Percentiles rank a stretch among this genome's conserved stretches.
Evolutionary conservation across 148 eudicot genomes (phyloP).

Genomic region (Vaccinium myrtillus): DNA sequence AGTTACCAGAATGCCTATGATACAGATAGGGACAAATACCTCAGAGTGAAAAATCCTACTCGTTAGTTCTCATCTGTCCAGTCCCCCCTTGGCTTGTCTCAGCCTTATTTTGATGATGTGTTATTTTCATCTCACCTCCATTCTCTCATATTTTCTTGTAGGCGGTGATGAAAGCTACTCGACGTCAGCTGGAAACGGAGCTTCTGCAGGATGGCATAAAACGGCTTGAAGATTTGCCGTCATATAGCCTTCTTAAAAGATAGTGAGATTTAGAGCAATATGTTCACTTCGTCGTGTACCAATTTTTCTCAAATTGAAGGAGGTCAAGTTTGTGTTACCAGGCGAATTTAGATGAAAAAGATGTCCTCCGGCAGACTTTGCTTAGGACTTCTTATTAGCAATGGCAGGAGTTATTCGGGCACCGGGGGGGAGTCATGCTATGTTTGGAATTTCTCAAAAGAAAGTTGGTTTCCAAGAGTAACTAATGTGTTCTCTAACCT

Average conservation of each 20-base stretch:
- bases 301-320: background rate
- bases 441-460: background rate
- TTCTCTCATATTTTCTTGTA: constrained; percentile 17
- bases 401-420: background rate
- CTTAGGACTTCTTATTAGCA: background rate
- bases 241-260: constrained; percentile 65
- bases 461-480: background rate
- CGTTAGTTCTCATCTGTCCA: background rate
- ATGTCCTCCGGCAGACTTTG: background rate
- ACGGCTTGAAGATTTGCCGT: constrained; percentile 84
- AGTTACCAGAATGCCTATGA: background rate
- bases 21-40: background rate
- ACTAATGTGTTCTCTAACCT: background rate
- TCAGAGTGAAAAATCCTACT: background rate
- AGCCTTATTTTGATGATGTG: background rate
- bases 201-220: constrained; percentile 70
- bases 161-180: constrained; percentile 97
- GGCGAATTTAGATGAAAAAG: background rate
- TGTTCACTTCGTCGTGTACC: background rate
- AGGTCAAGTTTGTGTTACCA: background rate
- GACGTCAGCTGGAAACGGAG: constrained; percentile 89
- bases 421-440: background rate
- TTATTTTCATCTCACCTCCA: background rate
- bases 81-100: background rate
- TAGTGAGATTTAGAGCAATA: constrained; percentile 13